These are phyloP conservation scores for Antitrichia curtipendula DNA, from an alignment of 225 moss, liverwort and hornwort species.

Conservation along the genomic window DNA sequence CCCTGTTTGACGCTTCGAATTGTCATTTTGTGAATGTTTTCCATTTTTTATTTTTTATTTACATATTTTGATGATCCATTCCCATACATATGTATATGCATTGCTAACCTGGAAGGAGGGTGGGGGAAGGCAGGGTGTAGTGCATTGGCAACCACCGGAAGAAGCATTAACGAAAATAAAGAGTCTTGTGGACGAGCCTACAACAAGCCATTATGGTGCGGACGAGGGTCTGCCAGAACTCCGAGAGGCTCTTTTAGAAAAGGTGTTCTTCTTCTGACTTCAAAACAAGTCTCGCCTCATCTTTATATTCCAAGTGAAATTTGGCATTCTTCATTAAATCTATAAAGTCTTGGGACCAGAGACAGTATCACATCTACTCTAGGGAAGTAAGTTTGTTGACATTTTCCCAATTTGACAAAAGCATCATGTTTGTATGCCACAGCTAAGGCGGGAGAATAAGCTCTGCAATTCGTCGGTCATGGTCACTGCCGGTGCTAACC, in stretches of 20 bases:
- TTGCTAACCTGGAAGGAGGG: background rate
- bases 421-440: slow-evolving; percentile 1
- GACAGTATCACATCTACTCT: background rate
- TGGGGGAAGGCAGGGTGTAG: slow-evolving; percentile 75
- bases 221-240: slow-evolving; percentile 93
- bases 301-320: background rate
- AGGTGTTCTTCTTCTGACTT: slow-evolving; percentile 27
- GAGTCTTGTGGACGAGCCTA: slow-evolving; percentile 37
- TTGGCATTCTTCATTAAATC: background rate
- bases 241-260: slow-evolving; percentile 75
- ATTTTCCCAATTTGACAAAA: background rate
- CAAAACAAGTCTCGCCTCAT: background rate
- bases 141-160: slow-evolving; percentile 94
- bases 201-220: slow-evolving; percentile 70
- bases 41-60: background rate
- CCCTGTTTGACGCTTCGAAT: background rate
- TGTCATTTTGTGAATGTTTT: background rate
- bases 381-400: background rate
- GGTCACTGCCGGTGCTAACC: slow-evolving; percentile 98
- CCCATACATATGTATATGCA: background rate
- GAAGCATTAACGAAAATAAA: slow-evolving; percentile 71
- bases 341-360: background rate
- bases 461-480: slow-evolving; percentile 75
- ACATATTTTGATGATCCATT: background rate
- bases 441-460: slow-evolving; percentile 82